A percentile compares a stretch with the other conserved stretches of the same genome.
phyloP scores from a whole-genome alignment of 2,329 filamentous ascomycete genomes.

The Elsinoe arachidis region DNA sequence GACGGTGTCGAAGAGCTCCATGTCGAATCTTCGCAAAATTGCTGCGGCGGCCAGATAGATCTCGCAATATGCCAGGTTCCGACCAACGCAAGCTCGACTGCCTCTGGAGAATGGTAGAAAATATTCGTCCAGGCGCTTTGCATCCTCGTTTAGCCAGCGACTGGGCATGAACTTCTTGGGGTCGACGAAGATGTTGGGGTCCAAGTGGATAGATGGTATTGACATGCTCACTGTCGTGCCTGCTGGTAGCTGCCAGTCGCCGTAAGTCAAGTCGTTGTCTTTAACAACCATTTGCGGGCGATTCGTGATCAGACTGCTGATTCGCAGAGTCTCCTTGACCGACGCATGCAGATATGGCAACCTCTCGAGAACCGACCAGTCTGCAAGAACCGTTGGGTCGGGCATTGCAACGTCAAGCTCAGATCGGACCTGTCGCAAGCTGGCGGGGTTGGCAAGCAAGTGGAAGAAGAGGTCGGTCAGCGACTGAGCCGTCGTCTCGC shows the following conservation, averaged over 20 bases:
- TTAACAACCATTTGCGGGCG: background rate
- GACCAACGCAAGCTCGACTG: conserved; percentile 25
- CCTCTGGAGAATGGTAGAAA: conserved; percentile 30
- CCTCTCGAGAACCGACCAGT: conserved; percentile 21
- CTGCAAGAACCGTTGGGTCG: conserved; percentile 29
- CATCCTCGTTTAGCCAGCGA: conserved; percentile 25
- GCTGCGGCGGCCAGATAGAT: conserved; percentile 26
- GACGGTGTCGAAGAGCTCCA: conserved; percentile 21
- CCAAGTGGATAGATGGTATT: conserved; percentile 21
- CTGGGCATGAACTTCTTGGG: conserved; percentile 29
- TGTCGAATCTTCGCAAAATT: conserved; percentile 26
- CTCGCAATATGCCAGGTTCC: conserved; percentile 29
- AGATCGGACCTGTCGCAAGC: background rate
- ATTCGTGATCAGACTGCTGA: conserved; percentile 2
- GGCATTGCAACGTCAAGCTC: conserved; percentile 30
- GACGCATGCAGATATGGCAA: conserved; percentile 48
- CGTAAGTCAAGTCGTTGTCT: conserved; percentile 16
- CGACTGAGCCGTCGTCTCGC: conserved; percentile 1
- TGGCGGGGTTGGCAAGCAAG: background rate
- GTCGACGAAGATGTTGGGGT: conserved; percentile 27
- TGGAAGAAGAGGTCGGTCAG: conserved; percentile 1
- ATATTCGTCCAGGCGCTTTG: conserved; percentile 21
- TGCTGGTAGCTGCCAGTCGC: conserved; percentile 14
- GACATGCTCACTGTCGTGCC: conserved; percentile 26
- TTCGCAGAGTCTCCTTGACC: conserved; percentile 48